These are phyloP conservation scores for Alternaria viburni DNA, from an alignment of 2,329 filamentous ascomycete genomes.

Conservation along the genomic window DNA sequence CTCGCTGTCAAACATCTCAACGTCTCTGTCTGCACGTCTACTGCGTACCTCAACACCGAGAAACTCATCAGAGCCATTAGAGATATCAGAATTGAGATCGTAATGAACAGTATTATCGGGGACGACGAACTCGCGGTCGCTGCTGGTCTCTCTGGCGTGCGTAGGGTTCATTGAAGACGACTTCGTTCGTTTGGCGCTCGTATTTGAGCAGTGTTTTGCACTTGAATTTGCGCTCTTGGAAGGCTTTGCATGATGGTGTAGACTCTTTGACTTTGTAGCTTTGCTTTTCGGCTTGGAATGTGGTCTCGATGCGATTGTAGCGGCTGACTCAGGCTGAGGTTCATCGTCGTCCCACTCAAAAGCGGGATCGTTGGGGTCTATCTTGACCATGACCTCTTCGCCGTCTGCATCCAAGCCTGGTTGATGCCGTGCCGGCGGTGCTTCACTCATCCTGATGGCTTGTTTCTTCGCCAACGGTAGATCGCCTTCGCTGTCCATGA, in stretches of 20 bases:
- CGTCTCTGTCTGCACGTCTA: not conserved
- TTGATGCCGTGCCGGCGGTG: not conserved
- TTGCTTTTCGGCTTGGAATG: not conserved
- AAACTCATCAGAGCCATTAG: not conserved
- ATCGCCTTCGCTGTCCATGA: conserved; percentile 16
- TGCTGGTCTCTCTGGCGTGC: conserved; percentile 4
- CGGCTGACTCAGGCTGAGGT: not conserved
- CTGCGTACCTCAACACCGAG: not conserved
- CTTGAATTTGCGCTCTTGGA: not conserved
- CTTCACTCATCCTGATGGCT: conserved; percentile 4
- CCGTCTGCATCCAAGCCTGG: not conserved
- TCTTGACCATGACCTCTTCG: conserved; percentile 20
- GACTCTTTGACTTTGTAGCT: not conserved
- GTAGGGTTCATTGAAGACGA: not conserved
- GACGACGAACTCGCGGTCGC: conserved; percentile 5
- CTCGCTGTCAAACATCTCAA: not conserved
- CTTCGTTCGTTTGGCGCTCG: not conserved
- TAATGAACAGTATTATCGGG: conserved; percentile 1
- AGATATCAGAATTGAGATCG: not conserved
- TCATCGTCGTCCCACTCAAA: conserved; percentile 22
- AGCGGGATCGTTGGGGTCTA: conserved; percentile 18
- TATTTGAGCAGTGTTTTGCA: not conserved
- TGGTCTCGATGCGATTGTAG: not conserved
- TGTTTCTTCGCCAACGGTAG: conserved; percentile 5
- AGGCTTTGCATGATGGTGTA: not conserved